Conservation (phyloP, 192 early-diverging fungal genomes). For the Neocallimastix lanati region DNA sequence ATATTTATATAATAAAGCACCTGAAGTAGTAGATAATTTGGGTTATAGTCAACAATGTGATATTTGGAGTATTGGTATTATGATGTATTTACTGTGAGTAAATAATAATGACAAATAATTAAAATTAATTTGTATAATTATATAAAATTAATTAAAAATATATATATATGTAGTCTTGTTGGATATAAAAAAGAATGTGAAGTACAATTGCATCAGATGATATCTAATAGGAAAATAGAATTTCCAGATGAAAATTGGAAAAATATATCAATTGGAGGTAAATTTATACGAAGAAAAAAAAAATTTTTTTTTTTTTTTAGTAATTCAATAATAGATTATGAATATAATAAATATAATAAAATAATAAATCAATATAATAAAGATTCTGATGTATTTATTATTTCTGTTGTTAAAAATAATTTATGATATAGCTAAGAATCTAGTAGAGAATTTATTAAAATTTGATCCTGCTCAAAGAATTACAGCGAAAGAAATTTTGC, state of each 20-base stretch:
- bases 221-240: slow-evolving; percentile 14
- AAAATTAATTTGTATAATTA: too few species aligned
- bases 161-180: slow-evolving; percentile 18
- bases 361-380: slow-evolving; percentile 3
- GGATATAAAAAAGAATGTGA: slow-evolving; percentile 17
- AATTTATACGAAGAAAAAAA: too few species aligned
- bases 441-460: slow-evolving; percentile 16
- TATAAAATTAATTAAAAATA: too few species aligned
- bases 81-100: slow-evolving; percentile 24
- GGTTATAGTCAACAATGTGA: slow-evolving; percentile 29
- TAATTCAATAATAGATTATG: too few species aligned
- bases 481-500: slow-evolving; percentile 20
- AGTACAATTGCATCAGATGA: slow-evolving; percentile 13
- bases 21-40: slow-evolving; percentile 24
- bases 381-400: too few species aligned
- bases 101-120: too few species aligned
- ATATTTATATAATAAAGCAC: slow-evolving; percentile 11
- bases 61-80: slow-evolving; percentile 33
- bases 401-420: too few species aligned
- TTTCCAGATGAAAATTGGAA: slow-evolving; percentile 18
- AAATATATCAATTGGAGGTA: slow-evolving; percentile 4
- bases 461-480: slow-evolving; percentile 29
- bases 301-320: too few species aligned
- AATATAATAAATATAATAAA: too few species aligned
- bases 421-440: slow-evolving; percentile 10